Conservation (phyloP, 2,329 filamentous ascomycete species). For the Cladosporium sp. region DNA sequence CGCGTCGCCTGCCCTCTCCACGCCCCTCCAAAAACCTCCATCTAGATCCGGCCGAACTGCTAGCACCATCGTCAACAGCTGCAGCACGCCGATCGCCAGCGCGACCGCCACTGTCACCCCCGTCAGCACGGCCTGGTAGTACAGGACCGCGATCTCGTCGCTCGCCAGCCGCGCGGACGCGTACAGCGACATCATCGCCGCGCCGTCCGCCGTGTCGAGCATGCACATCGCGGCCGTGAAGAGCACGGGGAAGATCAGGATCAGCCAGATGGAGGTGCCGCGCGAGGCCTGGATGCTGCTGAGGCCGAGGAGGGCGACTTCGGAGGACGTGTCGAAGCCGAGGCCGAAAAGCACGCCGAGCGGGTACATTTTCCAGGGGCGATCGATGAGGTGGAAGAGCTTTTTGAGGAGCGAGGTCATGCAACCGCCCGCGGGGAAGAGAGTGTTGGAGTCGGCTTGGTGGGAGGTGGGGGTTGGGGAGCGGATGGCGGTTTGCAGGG, state of each 20-base stretch:
- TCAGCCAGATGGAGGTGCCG: conserved; percentile 89
- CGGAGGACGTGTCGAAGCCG: conserved; percentile 91
- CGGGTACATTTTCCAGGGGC: conserved; percentile 94
- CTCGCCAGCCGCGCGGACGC: conserved; percentile 70
- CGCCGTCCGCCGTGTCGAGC: conserved; percentile 85
- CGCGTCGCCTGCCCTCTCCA: conserved; percentile 67
- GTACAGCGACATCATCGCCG: conserved; percentile 91
- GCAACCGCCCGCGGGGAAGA: conserved; percentile 70
- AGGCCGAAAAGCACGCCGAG: conserved; percentile 79
- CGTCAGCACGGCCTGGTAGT: conserved; percentile 87
- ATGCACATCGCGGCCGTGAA: conserved; percentile 97
- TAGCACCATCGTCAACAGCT: conserved; percentile 70
- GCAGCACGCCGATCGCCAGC: conserved; percentile 77
- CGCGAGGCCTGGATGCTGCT: conserved; percentile 77
- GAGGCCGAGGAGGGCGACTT: conserved; percentile 87
- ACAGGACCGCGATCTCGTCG: conserved; percentile 82
- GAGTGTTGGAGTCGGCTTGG: conserved; percentile 33
- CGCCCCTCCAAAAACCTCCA: conserved; percentile 86
- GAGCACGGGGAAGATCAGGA: conserved; percentile 80
- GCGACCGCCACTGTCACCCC: conserved; percentile 77
- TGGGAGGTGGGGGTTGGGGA: conserved; percentile 32
- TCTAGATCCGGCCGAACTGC: conserved; percentile 63
- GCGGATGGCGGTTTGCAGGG: conserved; percentile 57
- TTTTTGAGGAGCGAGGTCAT: conserved; percentile 64
- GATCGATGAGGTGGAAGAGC: conserved; percentile 67